phyloP scores from a whole-genome alignment of 148 eudicot genomes.

The Nepenthes gracilis region DNA sequence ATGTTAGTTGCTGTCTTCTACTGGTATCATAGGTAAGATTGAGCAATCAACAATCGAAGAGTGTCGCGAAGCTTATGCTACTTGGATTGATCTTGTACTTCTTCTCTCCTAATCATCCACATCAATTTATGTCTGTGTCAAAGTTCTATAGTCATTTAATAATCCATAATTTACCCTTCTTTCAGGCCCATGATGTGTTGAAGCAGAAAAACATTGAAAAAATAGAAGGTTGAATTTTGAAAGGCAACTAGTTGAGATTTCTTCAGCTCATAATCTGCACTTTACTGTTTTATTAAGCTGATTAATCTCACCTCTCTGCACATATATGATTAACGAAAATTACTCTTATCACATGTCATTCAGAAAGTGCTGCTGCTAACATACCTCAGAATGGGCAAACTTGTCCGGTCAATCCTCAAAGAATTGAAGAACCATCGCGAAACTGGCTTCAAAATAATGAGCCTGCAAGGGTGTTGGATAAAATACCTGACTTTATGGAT shows the following conservation, averaged over 20 bases:
- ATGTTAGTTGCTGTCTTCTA: not conserved
- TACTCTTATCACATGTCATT: slow-evolving; percentile 1
- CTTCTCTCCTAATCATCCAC: slow-evolving; percentile 3
- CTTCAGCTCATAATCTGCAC: not conserved
- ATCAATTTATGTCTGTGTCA: not conserved
- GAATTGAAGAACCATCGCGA: slow-evolving; percentile 18
- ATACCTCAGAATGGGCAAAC: slow-evolving; percentile 21
- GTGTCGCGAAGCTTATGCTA: slow-evolving; percentile 62
- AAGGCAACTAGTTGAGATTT: not conserved
- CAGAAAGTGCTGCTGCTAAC: slow-evolving; percentile 17
- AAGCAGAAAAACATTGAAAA: slow-evolving; percentile 58
- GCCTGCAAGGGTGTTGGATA: slow-evolving; percentile 7
- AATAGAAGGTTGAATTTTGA: slow-evolving; percentile 31
- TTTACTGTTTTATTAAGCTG: slow-evolving; percentile 5
- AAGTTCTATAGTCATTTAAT: slow-evolving; percentile 4
- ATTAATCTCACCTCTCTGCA: not conserved
- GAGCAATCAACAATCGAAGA: slow-evolving; percentile 85
- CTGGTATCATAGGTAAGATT: slow-evolving; percentile 57
- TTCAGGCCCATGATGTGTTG: slow-evolving; percentile 75
- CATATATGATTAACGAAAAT: not conserved
- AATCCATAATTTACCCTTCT: slow-evolving; percentile 7
- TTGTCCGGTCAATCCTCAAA: slow-evolving; percentile 13
- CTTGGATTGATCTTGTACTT: slow-evolving; percentile 73
- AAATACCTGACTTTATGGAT: slow-evolving; percentile 13
- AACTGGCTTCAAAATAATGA: slow-evolving; percentile 17